Conservation (phyloP, 306 rosid genomes). For the Sicyos baderoa region DNA sequence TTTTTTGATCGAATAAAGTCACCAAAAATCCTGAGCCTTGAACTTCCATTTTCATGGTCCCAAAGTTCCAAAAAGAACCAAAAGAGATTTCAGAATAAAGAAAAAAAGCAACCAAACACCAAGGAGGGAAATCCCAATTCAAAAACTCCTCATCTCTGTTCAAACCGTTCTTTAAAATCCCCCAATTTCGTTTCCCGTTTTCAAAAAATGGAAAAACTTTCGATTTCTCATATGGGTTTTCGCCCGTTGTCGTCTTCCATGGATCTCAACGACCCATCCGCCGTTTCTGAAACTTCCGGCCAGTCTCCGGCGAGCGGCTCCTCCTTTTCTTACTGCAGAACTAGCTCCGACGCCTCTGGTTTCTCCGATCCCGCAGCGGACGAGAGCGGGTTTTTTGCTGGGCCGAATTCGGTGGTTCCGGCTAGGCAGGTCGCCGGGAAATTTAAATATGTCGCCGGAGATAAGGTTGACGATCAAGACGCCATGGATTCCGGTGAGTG, state of each 20-base stretch:
- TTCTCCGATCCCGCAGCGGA: slow-evolving; percentile 53
- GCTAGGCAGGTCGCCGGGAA: slow-evolving; percentile 45
- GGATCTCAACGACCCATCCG: slow-evolving; percentile 59
- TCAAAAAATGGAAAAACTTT: slow-evolving; percentile 46
- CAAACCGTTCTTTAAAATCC: slow-evolving; percentile 28
- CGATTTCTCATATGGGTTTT: slow-evolving; percentile 45
- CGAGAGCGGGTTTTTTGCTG: slow-evolving; percentile 46
- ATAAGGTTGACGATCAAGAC: slow-evolving; percentile 46
- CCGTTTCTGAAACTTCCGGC: slow-evolving; percentile 44
- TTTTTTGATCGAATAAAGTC: slow-evolving; percentile 15
- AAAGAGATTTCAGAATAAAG: slow-evolving; percentile 7
- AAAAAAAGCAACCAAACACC: background rate
- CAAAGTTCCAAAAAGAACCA: slow-evolving; percentile 9
- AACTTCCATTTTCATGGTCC: slow-evolving; percentile 20
- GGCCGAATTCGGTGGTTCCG: slow-evolving; percentile 51
- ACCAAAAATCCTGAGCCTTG: background rate
- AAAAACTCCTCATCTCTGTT: no score
- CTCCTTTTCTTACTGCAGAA: slow-evolving; percentile 49
- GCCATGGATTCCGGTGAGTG: slow-evolving; percentile 53
- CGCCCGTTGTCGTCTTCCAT: slow-evolving; percentile 60
- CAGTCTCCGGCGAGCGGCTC: slow-evolving; percentile 55
- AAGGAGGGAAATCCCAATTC: slow-evolving; percentile 55
- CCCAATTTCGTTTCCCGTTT: slow-evolving; percentile 24
- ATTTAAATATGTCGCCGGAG: slow-evolving; percentile 25
- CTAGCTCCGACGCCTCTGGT: slow-evolving; percentile 57